These are phyloP conservation scores for Sugiyamaella paludigena DNA, from an alignment of 1,139 yeast genomes.

Conservation along the genomic window DNA sequence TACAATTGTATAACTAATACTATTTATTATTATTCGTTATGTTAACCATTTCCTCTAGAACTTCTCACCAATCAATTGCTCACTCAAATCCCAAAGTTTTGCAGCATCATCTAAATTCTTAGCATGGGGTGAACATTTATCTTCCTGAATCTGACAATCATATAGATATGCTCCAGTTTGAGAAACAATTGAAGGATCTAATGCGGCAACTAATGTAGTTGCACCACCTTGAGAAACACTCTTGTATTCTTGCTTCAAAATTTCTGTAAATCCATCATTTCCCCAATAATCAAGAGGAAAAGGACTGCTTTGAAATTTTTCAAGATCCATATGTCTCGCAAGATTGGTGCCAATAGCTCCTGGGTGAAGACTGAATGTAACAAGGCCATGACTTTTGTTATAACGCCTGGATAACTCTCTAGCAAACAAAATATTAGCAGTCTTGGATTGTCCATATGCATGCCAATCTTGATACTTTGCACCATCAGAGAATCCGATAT, in stretches of 20 bases:
- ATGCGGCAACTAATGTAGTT: conserved; percentile 11
- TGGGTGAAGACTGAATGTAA: conserved; percentile 18
- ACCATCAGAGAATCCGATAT: conserved; percentile 22
- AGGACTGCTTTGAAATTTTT: background rate
- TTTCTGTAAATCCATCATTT: conserved; percentile 1
- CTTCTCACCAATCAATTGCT: conserved; percentile 10
- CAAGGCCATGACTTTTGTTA: conserved; percentile 10
- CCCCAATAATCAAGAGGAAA: conserved; percentile 14
- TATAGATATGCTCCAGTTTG: conserved; percentile 7
- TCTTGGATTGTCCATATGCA: conserved; percentile 34
- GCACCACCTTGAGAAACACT: conserved; percentile 10
- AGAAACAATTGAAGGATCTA: conserved; percentile 8
- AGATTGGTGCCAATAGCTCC: conserved; percentile 17
- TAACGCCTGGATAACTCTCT: conserved; percentile 9
- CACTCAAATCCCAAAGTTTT: conserved; percentile 9
- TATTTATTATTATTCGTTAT: no score
- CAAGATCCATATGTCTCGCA: conserved; percentile 1
- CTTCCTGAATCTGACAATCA: conserved; percentile 13
- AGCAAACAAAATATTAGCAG: conserved; percentile 24
- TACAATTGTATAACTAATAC: no score
- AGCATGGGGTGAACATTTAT: conserved; percentile 7
- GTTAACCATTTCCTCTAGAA: no score
- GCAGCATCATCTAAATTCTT: conserved; percentile 7
- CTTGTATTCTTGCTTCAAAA: conserved; percentile 1
- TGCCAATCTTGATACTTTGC: conserved; percentile 12